Base-by-base conservation (phyloP, 2,329 filamentous ascomycete species). In the Emydomyces testavorans region DNA sequence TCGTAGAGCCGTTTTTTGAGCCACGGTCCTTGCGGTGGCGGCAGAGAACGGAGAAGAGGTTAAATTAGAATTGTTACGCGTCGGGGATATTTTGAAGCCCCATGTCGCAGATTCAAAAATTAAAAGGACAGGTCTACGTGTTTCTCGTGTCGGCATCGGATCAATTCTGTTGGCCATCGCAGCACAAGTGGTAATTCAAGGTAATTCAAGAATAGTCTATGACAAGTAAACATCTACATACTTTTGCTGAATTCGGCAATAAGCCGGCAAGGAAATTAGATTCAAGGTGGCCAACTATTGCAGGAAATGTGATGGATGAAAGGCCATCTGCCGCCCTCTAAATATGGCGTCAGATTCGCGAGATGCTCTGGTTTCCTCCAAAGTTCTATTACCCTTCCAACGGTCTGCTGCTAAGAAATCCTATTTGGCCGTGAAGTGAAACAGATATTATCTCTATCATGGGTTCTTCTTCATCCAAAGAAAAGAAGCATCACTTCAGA, bases 21-120 rank as follows among this genome's bases (percentile, higher is more conserved):
- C 28, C 28, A 43, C 34, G 40, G 40, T 43, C 29, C n/a, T 15
- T 8, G 10, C n/a, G 4, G 40, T 43, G 40, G 28, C 39, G 39
- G n/a, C 6, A n/a, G 26, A 20, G 32, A 31, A 16, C n/a, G 18
- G n/a, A 15, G 18, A 13, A n/a, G 18, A 26, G 35, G 2, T 29
- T 41, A 41, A 41, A 18, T 28, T 31, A 31, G 20, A 10, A n/a
- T n/a, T n/a, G n/a, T n/a, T n/a, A n/a, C n/a, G n/a, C n/a, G n/a
- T n/a, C n/a, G n/a, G n/a, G n/a, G n/a, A n/a, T n/a, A n/a, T n/a
- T n/a, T n/a, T n/a, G n/a, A n/a, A n/a, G n/a, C n/a, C n/a, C n/a
- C n/a, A n/a, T n/a, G n/a, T n/a, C n/a, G n/a, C n/a, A n/a, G n/a
- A n/a, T n/a, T n/a, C n/a, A n/a, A n/a, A n/a, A n/a, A n/a, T n/a